Conservation (phyloP, 2,329 filamentous ascomycete species). For the Plectosphaerella sp. region DNA sequence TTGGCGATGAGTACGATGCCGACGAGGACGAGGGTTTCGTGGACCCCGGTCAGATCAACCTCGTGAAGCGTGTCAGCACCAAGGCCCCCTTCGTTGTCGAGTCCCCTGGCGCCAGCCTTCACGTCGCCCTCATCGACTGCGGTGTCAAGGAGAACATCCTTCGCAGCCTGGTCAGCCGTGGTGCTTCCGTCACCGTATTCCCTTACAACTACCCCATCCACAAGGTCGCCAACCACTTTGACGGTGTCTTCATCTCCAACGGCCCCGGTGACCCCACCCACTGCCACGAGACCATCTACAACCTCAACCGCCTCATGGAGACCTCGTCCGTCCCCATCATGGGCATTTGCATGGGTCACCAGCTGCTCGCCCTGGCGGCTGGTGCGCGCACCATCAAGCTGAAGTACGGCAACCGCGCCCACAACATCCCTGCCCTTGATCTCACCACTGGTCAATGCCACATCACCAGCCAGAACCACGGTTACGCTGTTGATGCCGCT, state of each 20-base stretch:
- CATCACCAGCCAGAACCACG: conserved; percentile 98
- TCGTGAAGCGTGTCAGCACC: conserved; percentile 93
- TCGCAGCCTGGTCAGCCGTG: conserved; percentile 85
- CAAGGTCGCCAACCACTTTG: conserved; percentile 96
- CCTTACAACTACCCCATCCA: conserved; percentile 97
- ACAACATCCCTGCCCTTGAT: conserved; percentile 69
- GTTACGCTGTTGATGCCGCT: conserved; percentile 85
- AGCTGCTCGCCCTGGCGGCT: conserved; percentile 84
- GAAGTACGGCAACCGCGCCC: conserved; percentile 98
- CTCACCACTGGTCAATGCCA: conserved; percentile 95
- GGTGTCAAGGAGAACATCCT: conserved; percentile 99
- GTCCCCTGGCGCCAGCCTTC: conserved; percentile 75
- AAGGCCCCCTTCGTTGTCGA: conserved; percentile 96
- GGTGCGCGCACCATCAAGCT: conserved; percentile 93
- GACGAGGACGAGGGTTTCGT: conserved; percentile 96
- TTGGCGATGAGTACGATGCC: conserved; percentile 97
- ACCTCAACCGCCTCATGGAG: conserved; percentile 86
- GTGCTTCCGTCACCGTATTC: conserved; percentile 89
- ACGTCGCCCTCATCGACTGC: conserved; percentile 94
- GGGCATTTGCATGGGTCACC: conserved; percentile 97
- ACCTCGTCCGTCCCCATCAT: conserved; percentile 88
- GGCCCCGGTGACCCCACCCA: conserved; percentile 97
- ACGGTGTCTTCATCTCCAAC: conserved; percentile 98
- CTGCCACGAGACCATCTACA: conserved; percentile 91
- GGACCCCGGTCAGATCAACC: conserved; percentile 93